Conservation (phyloP, 192 early-diverging fungal genomes). For the Cetraspora pellucida region DNA sequence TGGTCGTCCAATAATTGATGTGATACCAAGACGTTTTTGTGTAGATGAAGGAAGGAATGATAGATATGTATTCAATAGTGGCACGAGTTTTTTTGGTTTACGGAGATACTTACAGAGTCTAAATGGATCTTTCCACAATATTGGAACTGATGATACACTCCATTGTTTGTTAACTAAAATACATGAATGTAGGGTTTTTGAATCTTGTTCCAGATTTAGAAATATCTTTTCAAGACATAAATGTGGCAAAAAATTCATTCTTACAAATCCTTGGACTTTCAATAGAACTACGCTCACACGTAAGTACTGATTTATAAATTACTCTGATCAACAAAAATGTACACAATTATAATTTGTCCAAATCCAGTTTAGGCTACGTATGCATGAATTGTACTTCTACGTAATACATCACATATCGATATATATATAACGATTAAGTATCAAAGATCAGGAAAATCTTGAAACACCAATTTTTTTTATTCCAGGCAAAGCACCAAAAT, state of each 20-base stretch:
- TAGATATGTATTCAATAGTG: not conserved
- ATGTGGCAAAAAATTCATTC: not conserved
- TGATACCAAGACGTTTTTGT: not conserved
- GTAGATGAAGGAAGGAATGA: not conserved
- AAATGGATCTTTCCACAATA: conserved; percentile 4
- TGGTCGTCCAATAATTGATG: not conserved
- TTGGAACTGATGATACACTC: not conserved
- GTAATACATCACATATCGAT: no score
- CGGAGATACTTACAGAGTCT: not conserved
- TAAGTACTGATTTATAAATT: no score
- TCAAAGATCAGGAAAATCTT: no score
- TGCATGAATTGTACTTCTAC: no score
- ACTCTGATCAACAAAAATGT: no score
- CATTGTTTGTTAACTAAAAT: not conserved
- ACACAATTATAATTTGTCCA: no score
- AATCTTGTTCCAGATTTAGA: not conserved
- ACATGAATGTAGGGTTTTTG: conserved; percentile 2
- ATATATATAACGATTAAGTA: no score
- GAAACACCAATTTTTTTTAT: no score
- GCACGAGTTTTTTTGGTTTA: not conserved
- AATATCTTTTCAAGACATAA: conserved; percentile 3
- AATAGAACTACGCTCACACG: no score
- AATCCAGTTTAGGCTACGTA: no score
- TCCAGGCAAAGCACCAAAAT: no score
- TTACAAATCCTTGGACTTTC: no score